Evolutionary conservation across 768 basidiomycete genomes (phyloP), one percentile per base, ranked within the genome.

Genomic region (Tremella mesenterica): DNA sequence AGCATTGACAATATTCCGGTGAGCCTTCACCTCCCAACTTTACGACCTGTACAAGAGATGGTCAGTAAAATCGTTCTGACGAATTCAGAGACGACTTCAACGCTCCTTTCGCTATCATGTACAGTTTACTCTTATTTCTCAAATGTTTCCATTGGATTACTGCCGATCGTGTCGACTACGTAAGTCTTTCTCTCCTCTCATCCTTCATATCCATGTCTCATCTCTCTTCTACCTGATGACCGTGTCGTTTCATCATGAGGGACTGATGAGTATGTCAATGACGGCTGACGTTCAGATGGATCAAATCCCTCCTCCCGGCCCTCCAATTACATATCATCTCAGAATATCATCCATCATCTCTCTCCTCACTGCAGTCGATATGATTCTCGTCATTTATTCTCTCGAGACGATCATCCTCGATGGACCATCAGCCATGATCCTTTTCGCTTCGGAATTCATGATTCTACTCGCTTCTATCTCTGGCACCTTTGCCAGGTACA

Each of bases 121-220:
- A 97, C 69, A 85, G 86, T n/a, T 82, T 89, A 65, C 76, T 99
- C 10, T 81, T 96, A 14, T 93, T 95, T 60, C 80, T 95, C 61
- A 97, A 96, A 71, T 91, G 89, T 43, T 97, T 97, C 75, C 95
- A 99, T 71, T 99, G 95, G 95, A 80, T 99, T 28, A 82, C 92
- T 53, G 81, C 83, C 5, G 95, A 97, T 73, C 82, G 95, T 45
- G 86, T 99, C 48, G 95, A 99, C 81, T 92, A 88, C 81, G 93
- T 93, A 56, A 63, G 81, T 69, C 1, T 1, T 23, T 20, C 25
- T 21, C 21, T 26, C 28, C 6, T 10, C n/a, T n/a, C n/a, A n/a
- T n/a, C n/a, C n/a, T n/a, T 28, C 12, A 25, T 23, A n/a, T n/a
- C 26, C n/a, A 45, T 48, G n/a, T 21, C 28, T 6, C 1, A 21